Base-by-base conservation (phyloP, 306 rosid genomes). In the Rosa chinensis region DNA sequence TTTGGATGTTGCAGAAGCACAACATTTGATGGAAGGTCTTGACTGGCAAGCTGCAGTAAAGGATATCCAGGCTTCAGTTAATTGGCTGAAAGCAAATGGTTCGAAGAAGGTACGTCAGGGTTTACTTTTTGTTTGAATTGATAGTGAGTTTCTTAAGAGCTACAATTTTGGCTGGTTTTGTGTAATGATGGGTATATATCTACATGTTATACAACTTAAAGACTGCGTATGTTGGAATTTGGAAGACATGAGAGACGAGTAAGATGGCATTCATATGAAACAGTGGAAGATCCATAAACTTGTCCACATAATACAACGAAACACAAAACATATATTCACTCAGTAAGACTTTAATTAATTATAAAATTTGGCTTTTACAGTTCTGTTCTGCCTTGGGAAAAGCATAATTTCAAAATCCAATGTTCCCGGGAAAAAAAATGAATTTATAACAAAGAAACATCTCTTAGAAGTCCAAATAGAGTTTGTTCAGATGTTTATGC, bases 41-140 rank as follows among this genome's bases (percentile, higher is more conserved):
- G 98, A 95, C 82, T 95, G 99, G 99, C 97, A 88, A 84, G 99
- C 94, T 75, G 99, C 99, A 64, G 93, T 92, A 0, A 91, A 92
- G 90, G 98, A 95, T 77, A 89, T 92, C 48, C 77, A 28, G 39
- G 98, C 99, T 80, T 93, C 99, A 44, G 89, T 90, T 71, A 84
- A 92, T 72, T 95, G 99, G 99, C 94, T 95, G 79, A 95, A 92
- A 79, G 89, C 84, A 77, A 91, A 95, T 88, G 99, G 99, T 67
- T 92, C 99, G 4, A 89, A 83, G 82, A 95, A 91, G 99, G 99
- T 92, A 67, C 62, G 79, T 64, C 61, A 4, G 23, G 62, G 12
- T 82, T 62, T 71, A 17, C 70, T 37, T 67, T 17, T 67, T 55
- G 66, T 32, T 66, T 23, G n/a, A 66, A 78, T 61, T 50, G 62